Base-by-base conservation (phyloP, 2,329 filamentous ascomycete genomes). In the Calonectria naviculata region DNA sequence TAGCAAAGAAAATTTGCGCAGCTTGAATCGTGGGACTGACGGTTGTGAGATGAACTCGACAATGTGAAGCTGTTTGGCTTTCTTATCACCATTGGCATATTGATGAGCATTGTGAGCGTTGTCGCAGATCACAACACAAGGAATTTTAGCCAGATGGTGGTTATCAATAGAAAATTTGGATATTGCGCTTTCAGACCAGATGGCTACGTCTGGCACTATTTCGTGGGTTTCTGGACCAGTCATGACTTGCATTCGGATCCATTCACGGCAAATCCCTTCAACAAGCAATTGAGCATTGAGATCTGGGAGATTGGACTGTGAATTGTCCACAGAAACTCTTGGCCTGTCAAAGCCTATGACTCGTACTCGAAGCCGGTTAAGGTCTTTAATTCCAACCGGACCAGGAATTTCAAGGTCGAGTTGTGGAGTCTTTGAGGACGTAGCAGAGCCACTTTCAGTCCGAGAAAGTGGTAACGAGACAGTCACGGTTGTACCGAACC, bases 1-100 rank as follows among this genome's bases (percentile, higher is more conserved):
- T 2, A 58, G 58, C 19, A 68, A 38, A 19, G 5, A 7, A 47
- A 10, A 17, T 19, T 2, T 5, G 31, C 5, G 1, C 21, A 10
- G 1, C 4, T 0, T 0, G 3, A 28, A 15, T 4, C 1, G 8
- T 7, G 0, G 3, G 26, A 78, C 83, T 77, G 69, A 83, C 80
- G 84, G 84, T 19, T 83, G 83, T 15, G 83, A 82, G 15, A 84
- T 79, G 29, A 83, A 84, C 56, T 85, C 83, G 6, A 82, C 78
- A 4, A 84, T 71, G 2, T 75, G 77, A 29, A 71, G 71, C 2
- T 68, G 56, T 1, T 63, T 71, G 13, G 68, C 74, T 0, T 67
- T 71, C 29, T 77, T 72, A 41, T 74, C 52, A 1, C 72, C 76
- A 28, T 60, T 77, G 24, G 69, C 71, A 26, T 78, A 68, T n/a